These are phyloP conservation scores for Colletotrichum shisoi DNA, from an alignment of 2,329 filamentous ascomycete genomes.

Conservation along the genomic window DNA sequence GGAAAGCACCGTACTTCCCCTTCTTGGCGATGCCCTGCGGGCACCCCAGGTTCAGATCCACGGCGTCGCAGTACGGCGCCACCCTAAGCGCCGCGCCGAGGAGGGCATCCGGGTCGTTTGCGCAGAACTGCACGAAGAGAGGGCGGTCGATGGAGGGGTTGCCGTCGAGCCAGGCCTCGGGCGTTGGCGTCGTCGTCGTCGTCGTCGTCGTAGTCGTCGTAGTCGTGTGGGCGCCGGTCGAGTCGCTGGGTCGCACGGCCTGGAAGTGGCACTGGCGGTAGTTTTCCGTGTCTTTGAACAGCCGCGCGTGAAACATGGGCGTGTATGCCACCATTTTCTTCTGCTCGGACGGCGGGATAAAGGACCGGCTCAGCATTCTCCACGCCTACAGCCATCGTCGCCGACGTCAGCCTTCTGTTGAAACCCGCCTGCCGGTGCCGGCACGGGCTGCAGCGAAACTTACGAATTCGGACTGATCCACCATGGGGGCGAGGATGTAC, in stretches of 20 bases:
- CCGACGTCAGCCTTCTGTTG: constrained; percentile 1
- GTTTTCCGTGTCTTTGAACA: constrained; percentile 78
- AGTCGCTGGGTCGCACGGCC: constrained; percentile 56
- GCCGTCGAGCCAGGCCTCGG: constrained; percentile 76
- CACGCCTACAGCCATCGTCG: constrained; percentile 71
- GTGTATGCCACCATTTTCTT: constrained; percentile 83
- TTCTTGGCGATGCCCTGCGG: constrained; percentile 93
- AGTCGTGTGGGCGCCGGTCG: constrained; percentile 33
- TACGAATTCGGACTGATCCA: constrained; percentile 98
- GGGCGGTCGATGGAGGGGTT: constrained; percentile 85
- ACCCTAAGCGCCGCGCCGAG: constrained; percentile 80
- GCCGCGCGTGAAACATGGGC: constrained; percentile 93
- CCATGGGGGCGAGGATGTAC: constrained; percentile 93
- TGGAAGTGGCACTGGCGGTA: constrained; percentile 87
- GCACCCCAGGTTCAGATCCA: constrained; percentile 94
- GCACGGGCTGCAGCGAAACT: constrained; percentile 46
- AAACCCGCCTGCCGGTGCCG: constrained; percentile 16
- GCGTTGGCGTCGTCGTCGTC: constrained; percentile 10
- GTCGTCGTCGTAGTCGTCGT: neutral
- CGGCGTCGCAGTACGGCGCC: constrained; percentile 88
- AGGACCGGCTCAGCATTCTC: constrained; percentile 95
- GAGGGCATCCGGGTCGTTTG: constrained; percentile 82
- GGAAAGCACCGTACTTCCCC: constrained; percentile 90
- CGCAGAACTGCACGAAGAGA: constrained; percentile 95
- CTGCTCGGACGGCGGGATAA: constrained; percentile 73